Evolutionary conservation across 352 stramenopile genomes (phyloP).

Genomic region (Phytopythium ostracodes): DNA sequence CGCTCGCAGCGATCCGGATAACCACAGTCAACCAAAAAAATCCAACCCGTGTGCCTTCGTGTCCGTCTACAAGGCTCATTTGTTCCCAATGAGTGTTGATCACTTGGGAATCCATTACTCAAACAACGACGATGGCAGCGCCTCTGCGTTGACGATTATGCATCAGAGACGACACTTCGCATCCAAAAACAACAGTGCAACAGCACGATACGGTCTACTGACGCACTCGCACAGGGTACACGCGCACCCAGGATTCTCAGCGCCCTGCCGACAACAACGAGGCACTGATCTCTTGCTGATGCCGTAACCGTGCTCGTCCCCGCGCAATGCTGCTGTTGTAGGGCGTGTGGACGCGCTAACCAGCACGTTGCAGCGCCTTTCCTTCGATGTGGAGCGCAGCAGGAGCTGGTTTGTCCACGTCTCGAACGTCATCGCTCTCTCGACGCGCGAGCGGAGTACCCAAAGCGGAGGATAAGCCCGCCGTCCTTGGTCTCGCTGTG

Average conservation of each 20-base stretch:
- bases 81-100: too few species aligned
- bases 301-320: too few species aligned
- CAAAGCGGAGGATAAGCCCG: neutral
- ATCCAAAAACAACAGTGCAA: too few species aligned
- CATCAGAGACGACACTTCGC: neutral
- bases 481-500: neutral
- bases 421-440: neutral
- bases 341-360: too few species aligned
- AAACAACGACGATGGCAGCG: neutral
- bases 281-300: neutral
- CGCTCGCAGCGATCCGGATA: neutral
- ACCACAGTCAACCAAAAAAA: neutral
- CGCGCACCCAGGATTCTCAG: neutral
- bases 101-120: neutral
- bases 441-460: neutral
- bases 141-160: neutral
- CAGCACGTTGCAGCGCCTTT: too few species aligned
- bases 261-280: too few species aligned
- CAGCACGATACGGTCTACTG: neutral
- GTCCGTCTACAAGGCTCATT: neutral
- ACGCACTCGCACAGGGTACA: neutral
- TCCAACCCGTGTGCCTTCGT: neutral
- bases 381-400: too few species aligned
- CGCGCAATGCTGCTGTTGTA: too few species aligned
- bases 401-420: neutral